Evolutionary conservation across 257 asterid genomes (phyloP), one percentile per base, ranked within the genome.

Genomic region (Cordia subcordata): DNA sequence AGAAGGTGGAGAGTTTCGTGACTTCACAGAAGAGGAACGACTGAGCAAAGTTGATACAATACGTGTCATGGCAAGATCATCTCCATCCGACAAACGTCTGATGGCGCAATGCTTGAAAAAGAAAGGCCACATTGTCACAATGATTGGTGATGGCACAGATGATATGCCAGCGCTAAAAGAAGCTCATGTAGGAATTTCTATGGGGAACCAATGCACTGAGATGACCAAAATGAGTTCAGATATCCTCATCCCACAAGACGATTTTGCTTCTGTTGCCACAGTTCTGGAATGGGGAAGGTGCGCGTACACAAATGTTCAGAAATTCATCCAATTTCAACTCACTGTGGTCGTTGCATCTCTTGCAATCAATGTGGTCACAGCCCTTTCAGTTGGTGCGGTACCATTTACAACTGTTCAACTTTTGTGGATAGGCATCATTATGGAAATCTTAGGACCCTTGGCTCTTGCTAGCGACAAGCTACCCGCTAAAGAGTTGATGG

Each of bases 241-340:
- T 35, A 71, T 74, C 15, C 66, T 74, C 51, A 74, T 74, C 38
- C 66, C 69, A 39, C 67, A 74, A n/a, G 79, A 74, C n/a, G 65
- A 74, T 46, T 74, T 74, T 58, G 69, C 79, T 4, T 64, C 75
- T 0, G 65, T 74, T 22, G 79, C 72, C 49, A 74, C 72, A 5
- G 79, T 72, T 45, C 35, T 68, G 56, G 49, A 57, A 50, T 77
- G 82, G 82, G 82, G 79, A 20, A 62, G 82, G 57, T 77, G 70
- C 39, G 79, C 72, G 33, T 77, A 77, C 20, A 60, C 49, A 61
- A 77, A 77, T 19, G 72, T 77, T 47, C 76, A 77, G 37, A 77
- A 77, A 38, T 77, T 77, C 58, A 74, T 77, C 33, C 79, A 77
- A 52, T 77, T 77, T 49, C 81, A 76, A 57, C 78, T 77, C 55